Percentiles rank a stretch among this genome's conserved stretches.
Evolutionary conservation across 2,329 filamentous ascomycete genomes (phyloP).

Genomic region (Ceratocystiopsis sp.): DNA sequence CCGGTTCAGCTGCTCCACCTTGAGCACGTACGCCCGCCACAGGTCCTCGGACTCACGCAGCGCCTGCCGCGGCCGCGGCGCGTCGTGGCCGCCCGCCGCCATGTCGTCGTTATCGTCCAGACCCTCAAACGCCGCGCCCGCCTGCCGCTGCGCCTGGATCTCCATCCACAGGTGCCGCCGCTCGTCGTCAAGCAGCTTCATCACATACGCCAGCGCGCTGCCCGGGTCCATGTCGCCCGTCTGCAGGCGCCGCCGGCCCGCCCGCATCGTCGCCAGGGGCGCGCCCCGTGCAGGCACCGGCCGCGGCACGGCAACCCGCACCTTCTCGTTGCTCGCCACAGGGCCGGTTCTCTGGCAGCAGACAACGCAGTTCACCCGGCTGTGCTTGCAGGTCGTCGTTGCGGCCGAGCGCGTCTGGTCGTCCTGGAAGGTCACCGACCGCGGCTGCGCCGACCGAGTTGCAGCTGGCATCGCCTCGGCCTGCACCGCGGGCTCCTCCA

Average conservation of each 20-base stretch:
- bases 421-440: background rate
- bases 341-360: constrained; percentile 7
- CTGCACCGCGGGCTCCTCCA: background rate
- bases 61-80: constrained; percentile 2
- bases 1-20: constrained; percentile 22
- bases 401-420: background rate
- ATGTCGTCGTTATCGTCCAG: constrained; percentile 4
- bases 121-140: background rate
- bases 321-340: constrained; percentile 3
- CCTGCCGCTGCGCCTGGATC: constrained; percentile 33
- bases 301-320: constrained; percentile 9
- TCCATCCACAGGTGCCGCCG: constrained; percentile 57
- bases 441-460: background rate
- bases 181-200: constrained; percentile 70
- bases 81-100: too few species aligned
- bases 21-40: constrained; percentile 10
- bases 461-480: constrained; percentile 1
- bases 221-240: constrained; percentile 28
- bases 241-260: background rate
- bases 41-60: constrained; percentile 8
- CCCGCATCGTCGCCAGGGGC: too few species aligned
- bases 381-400: constrained; percentile 5
- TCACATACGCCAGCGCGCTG: constrained; percentile 61
- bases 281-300: background rate
- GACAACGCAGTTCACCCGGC: constrained; percentile 10